A percentile compares a stretch with the other conserved stretches of the same genome.
These are phyloP conservation scores for Torrubiellomyces zombiae DNA, from an alignment of 2,329 filamentous ascomycete species.

Conservation along the genomic window DNA sequence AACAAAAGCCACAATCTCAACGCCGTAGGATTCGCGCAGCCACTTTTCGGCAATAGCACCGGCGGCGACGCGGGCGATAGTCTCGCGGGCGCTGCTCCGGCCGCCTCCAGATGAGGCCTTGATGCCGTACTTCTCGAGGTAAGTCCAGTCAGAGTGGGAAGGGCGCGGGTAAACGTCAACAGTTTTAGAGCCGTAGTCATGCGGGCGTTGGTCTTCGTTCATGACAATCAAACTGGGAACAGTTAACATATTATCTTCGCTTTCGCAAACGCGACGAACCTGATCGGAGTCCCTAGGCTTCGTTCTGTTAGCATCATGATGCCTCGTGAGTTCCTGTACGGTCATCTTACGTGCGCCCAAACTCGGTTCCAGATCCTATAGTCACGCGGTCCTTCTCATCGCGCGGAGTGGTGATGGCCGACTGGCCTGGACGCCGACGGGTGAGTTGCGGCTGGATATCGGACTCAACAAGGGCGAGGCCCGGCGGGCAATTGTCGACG, in stretches of 20 bases:
- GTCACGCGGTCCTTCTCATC: constrained; percentile 84
- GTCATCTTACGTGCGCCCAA: constrained; percentile 79
- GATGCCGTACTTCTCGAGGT: constrained; percentile 90
- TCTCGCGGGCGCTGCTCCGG: constrained; percentile 77
- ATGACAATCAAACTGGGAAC: constrained; percentile 73
- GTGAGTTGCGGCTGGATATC: constrained; percentile 95
- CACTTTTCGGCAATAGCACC: constrained; percentile 90
- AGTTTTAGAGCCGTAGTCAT: constrained; percentile 78
- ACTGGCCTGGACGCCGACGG: constrained; percentile 76
- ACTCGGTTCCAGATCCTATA: constrained; percentile 86
- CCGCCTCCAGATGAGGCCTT: constrained; percentile 84
- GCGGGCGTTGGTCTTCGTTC: constrained; percentile 85
- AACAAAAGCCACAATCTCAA: constrained; percentile 85
- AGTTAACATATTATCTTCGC: too few species aligned
- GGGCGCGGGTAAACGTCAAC: constrained; percentile 88
- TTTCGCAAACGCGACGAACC: too few species aligned
- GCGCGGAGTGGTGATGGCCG: constrained; percentile 75
- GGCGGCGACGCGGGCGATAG: constrained; percentile 80
- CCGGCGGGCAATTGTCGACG: constrained; percentile 80
- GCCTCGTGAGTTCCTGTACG: too few species aligned
- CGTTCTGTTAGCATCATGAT: too few species aligned
- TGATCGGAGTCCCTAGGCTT: too few species aligned
- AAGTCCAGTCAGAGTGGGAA: constrained; percentile 91
- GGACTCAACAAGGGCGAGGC: constrained; percentile 65
- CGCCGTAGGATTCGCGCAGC: constrained; percentile 58